These are phyloP conservation scores for Sporothrix inflata DNA, from an alignment of 2,329 filamentous ascomycete species.

Conservation along the genomic window DNA sequence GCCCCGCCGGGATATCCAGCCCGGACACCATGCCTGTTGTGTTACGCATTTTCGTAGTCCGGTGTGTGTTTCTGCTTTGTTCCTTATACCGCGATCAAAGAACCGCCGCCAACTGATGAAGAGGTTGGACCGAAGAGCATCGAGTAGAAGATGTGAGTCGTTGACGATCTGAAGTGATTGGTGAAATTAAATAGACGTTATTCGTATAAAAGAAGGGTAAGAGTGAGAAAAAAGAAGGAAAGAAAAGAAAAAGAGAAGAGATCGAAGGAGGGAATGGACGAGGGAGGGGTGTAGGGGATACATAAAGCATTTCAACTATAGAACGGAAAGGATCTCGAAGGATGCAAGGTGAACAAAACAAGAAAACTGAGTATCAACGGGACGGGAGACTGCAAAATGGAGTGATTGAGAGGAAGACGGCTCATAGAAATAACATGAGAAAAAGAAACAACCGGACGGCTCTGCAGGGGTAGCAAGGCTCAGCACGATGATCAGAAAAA, in stretches of 20 bases:
- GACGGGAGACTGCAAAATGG: background rate
- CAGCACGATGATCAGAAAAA: constrained; percentile 17
- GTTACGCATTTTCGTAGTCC: background rate
- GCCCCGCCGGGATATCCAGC: constrained; percentile 25
- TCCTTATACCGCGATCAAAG: constrained; percentile 21
- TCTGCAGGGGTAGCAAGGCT: constrained; percentile 1
- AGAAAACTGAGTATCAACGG: background rate
- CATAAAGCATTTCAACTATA: constrained; percentile 21
- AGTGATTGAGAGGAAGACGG: background rate
- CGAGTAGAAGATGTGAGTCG: background rate
- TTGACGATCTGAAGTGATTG: no score
- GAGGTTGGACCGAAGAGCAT: background rate
- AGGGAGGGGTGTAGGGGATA: constrained; percentile 14
- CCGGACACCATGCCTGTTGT: constrained; percentile 13
- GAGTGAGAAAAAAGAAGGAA: background rate
- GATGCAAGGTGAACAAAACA: constrained; percentile 14
- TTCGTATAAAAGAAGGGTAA: background rate
- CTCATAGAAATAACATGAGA: background rate
- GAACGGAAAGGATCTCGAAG: constrained; percentile 14
- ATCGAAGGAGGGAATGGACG: background rate
- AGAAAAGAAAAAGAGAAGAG: background rate
- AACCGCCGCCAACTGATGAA: constrained; percentile 7
- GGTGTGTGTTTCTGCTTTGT: background rate
- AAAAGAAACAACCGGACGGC: constrained; percentile 9
- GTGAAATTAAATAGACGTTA: background rate